These are phyloP conservation scores for Trypanosoma theileri DNA, from an alignment of 208 protist species.

Conservation along the genomic window DNA sequence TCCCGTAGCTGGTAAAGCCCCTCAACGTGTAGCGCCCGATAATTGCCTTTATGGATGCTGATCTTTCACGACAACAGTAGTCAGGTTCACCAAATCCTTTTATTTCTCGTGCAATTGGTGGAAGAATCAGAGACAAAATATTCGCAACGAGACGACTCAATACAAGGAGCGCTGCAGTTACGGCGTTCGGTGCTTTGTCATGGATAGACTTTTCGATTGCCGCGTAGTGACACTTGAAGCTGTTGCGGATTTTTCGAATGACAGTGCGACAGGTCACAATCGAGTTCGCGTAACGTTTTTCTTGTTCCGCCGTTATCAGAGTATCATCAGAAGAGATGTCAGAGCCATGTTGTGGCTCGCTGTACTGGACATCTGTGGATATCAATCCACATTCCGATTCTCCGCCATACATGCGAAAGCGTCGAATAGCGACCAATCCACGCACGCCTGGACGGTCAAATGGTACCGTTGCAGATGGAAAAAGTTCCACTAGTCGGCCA, in stretches of 20 bases:
- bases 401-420: neutral
- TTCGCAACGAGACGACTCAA: constrained; percentile 7
- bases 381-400: neutral
- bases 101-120: neutral
- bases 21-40: constrained; percentile 7
- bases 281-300: neutral
- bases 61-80: constrained; percentile 1
- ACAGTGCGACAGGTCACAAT: constrained; percentile 9
- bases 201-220: neutral
- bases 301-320: neutral
- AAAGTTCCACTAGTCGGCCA: neutral
- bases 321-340: neutral
- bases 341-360: neutral
- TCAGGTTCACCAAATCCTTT: neutral
- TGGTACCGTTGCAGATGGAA: neutral
- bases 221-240: neutral
- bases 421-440: neutral
- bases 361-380: neutral
- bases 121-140: constrained; percentile 16
- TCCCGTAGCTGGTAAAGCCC: constrained; percentile 15
- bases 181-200: constrained; percentile 3
- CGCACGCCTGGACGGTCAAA: neutral
- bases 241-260: constrained; percentile 5
- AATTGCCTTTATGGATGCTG: constrained; percentile 9
- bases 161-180: constrained; percentile 12